Conservation (phyloP, 2,329 filamentous ascomycete species). For the Biscogniauxia sp. region DNA sequence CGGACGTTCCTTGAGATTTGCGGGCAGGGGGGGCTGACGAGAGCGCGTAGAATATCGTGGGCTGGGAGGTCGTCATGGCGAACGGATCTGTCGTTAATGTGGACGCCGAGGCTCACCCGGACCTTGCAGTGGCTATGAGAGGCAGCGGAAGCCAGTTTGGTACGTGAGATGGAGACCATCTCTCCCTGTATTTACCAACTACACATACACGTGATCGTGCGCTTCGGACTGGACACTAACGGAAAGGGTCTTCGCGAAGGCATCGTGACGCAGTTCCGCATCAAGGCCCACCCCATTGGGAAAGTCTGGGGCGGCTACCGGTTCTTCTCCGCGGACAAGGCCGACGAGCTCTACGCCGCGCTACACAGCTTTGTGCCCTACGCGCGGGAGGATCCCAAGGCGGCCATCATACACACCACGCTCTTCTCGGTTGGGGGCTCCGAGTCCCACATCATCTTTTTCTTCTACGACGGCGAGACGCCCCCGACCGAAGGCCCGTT, state of each 20-base stretch:
- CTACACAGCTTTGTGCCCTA: constrained; percentile 33
- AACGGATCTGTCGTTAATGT: constrained; percentile 26
- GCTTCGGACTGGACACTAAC: not conserved
- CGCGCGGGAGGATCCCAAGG: constrained; percentile 27
- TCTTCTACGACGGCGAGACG: constrained; percentile 34
- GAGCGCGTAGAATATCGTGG: constrained; percentile 22
- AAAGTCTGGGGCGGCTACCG: constrained; percentile 39
- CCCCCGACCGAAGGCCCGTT: constrained; percentile 31
- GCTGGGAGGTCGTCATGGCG: constrained; percentile 26
- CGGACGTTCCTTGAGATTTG: not conserved
- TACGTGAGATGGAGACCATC: constrained; percentile 3
- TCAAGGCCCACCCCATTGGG: constrained; percentile 31
- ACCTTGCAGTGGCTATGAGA: constrained; percentile 28
- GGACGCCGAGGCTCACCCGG: constrained; percentile 25
- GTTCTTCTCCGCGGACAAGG: constrained; percentile 30
- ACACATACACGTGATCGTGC: not conserved
- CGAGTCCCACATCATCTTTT: constrained; percentile 30
- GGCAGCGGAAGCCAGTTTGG: constrained; percentile 32
- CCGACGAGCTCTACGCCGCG: constrained; percentile 30
- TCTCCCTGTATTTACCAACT: not conserved
- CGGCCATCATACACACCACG: constrained; percentile 31
- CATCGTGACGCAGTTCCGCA: constrained; percentile 34
- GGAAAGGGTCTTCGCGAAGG: constrained; percentile 19
- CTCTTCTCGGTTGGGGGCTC: constrained; percentile 18
- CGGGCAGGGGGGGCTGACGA: not conserved